phyloP scores from a whole-genome alignment of 129 eudicot species.

The carrot (Daucus carota) region DH1_v3.0 NC_030385.2:30503501-30504000 shows the following conservation, averaged over 20 bases:
- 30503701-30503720: background rate
- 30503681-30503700: constrained; percentile 36
- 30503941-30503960: background rate
- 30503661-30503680: constrained; percentile 66
- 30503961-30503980: background rate
- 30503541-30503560: background rate
- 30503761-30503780: background rate
- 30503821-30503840: background rate
- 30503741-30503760: background rate
- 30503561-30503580: background rate
- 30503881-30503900: background rate
- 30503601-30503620: constrained; percentile 56
- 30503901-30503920: too few relatives aligned
- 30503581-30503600: background rate
- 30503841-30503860: background rate
- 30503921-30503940: background rate
- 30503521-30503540: background rate
- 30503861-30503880: background rate
- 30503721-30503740: background rate
- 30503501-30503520: background rate
- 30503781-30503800: background rate
- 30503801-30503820: background rate
- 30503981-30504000: background rate
- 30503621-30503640: constrained; percentile 43
- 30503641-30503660: constrained; percentile 52